Percentiles rank a stretch among this genome's conserved stretches.
These are phyloP conservation scores for Trichophyton simii DNA, from an alignment of 2,329 filamentous ascomycete genomes.

Conservation along the genomic window DNA sequence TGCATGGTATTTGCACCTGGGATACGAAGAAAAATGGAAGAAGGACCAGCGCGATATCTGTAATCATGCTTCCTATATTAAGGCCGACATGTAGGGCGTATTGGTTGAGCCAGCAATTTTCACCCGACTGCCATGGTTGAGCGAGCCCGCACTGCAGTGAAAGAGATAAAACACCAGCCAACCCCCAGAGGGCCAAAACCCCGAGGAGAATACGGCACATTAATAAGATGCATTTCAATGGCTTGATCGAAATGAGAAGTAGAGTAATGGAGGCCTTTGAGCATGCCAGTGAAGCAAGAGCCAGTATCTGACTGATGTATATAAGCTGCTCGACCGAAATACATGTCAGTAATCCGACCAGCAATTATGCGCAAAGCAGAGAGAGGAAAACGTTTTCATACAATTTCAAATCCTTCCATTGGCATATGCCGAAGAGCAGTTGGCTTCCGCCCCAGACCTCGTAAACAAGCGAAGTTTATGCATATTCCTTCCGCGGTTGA, in stretches of 20 bases:
- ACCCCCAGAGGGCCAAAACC: conserved; percentile 12
- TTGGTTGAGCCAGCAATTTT: conserved; percentile 16
- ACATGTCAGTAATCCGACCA: too few relatives aligned
- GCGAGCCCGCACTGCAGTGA: conserved; percentile 17
- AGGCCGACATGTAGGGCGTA: conserved; percentile 15
- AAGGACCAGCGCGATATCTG: conserved; percentile 15
- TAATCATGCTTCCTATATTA: conserved; percentile 14
- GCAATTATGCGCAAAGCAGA: not conserved
- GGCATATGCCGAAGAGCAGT: conserved; percentile 10
- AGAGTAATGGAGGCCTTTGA: conserved; percentile 17
- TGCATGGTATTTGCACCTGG: conserved; percentile 13
- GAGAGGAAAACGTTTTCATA: not conserved
- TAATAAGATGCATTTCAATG: conserved; percentile 12
- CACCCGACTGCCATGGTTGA: conserved; percentile 13
- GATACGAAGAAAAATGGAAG: conserved; percentile 17
- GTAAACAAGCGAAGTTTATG: conserved; percentile 13
- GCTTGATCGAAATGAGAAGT: conserved; percentile 18
- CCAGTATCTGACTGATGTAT: conserved; percentile 17
- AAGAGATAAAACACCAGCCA: conserved; percentile 14
- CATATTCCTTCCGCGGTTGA: conserved; percentile 12
- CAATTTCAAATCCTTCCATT: conserved; percentile 15
- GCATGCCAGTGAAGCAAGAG: conserved; percentile 12
- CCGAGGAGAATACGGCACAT: conserved; percentile 14
- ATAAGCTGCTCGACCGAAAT: conserved; percentile 10
- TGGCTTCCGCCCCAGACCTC: conserved; percentile 15